A percentile compares a stretch with the other conserved stretches of the same genome.
Conservation (phyloP, 257 asterid species). For the Coffea canephora region DNA sequence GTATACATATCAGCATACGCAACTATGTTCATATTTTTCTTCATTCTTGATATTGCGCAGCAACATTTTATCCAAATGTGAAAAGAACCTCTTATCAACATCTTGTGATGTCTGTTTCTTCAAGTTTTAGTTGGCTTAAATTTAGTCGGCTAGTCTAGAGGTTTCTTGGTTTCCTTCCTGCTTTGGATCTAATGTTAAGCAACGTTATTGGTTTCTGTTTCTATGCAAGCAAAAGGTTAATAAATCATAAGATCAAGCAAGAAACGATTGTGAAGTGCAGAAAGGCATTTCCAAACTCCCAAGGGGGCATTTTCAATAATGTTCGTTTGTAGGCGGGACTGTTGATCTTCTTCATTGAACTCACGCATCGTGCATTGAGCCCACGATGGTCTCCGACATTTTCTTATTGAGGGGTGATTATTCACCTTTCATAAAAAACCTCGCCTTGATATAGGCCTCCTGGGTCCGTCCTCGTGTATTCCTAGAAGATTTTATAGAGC, state of each 20-base stretch:
- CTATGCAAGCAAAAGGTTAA: no score
- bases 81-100: neutral
- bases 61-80: neutral
- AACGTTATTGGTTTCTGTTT: no score
- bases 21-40: neutral
- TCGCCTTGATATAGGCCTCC: neutral
- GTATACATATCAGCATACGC: constrained; percentile 5
- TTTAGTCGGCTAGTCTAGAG: neutral
- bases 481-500: no score
- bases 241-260: no score
- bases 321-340: no score
- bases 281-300: no score
- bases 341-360: no score
- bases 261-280: no score
- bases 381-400: no score
- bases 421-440: neutral
- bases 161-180: neutral
- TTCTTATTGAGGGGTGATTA: neutral
- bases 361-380: no score
- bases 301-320: no score
- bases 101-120: neutral
- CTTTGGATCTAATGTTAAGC: neutral
- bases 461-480: no score
- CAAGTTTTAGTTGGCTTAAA: neutral
- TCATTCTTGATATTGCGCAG: neutral